Base-by-base conservation (phyloP, 345 rosid species). In the Carallia brachiata region DNA sequence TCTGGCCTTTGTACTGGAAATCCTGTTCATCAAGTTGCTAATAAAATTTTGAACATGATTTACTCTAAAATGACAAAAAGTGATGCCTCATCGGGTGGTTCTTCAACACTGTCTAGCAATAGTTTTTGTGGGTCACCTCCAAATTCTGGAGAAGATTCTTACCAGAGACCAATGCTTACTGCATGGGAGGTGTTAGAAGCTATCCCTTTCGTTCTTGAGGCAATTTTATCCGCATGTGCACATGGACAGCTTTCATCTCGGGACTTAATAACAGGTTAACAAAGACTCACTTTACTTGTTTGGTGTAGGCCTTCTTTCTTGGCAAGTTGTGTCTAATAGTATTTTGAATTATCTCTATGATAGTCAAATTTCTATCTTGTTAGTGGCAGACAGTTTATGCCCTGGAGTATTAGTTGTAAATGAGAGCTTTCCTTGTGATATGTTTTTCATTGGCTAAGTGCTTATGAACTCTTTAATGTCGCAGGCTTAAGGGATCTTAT, bases 171-270 rank as follows among this genome's bases (percentile, higher is more conserved):
- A 34, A 61, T 79, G 62, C 84, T 84, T 8, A 78, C 89, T 81
- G 89, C 90, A 67, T 88, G 93, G 93, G 90, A 86, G 47, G 72
- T 88, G 64, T 76, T 88, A 76, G 93, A 88, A 82, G 90, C 93
- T 27, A 54, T 77, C 18, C 93, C 93, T 16, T 83, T 73, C 64
- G 87, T 83, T 52, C 85, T 88, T 36, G 89, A 86, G 71, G 90
- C 93, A 62, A 74, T 84, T 52, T 79, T 88, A 80, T 86, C 84
- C 61, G 93, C 93, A 65, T 88, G 93, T 81, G 89, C 87, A 68
- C 77, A 86, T 80, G 93, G 89, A 67, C 80, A 81, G 68, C 84
- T 88, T 70, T 86, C 89, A 47, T 82, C 93, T 59, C 82, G 90
- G 73, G 87, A 86, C 68, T 68, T 88, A 70, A 86, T 80, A 47